Conservation (phyloP, 164 flowering plant species). For the Cinnamomum chago region DNA sequence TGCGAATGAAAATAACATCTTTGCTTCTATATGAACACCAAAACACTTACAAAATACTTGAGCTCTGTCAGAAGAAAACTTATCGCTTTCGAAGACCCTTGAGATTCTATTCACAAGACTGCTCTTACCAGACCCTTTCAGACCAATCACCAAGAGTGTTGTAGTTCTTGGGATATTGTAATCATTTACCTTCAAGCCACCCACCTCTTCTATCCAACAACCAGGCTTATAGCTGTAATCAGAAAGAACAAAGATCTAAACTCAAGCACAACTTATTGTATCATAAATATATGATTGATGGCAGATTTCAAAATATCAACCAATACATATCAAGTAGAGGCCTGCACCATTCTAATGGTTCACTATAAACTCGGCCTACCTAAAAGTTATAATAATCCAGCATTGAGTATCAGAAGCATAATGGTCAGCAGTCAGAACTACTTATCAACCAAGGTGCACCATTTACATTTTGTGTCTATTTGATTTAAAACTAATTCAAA, state of each 20-base stretch:
- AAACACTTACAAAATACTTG: slow-evolving; percentile 62
- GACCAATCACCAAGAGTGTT: slow-evolving; percentile 63
- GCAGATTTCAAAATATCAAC: neutral
- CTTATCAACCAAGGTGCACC: too few species aligned
- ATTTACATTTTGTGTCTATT: too few species aligned
- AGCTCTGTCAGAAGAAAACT: slow-evolving; percentile 56
- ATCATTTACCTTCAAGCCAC: slow-evolving; percentile 31
- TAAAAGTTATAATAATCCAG: too few species aligned
- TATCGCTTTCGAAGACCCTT: slow-evolving; percentile 52
- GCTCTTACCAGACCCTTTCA: slow-evolving; percentile 83
- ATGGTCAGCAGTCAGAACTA: too few species aligned
- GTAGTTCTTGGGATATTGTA: slow-evolving; percentile 56
- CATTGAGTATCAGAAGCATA: too few species aligned
- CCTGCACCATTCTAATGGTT: neutral
- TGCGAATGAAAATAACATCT: too few species aligned
- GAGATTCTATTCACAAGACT: slow-evolving; percentile 73
- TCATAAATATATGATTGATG: too few species aligned
- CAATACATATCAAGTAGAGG: neutral
- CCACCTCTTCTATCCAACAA: slow-evolving; percentile 48
- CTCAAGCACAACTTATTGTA: neutral
- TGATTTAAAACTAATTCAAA: too few species aligned
- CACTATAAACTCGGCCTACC: too few species aligned
- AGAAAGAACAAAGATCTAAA: neutral
- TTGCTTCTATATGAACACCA: neutral
- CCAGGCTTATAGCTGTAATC: slow-evolving; percentile 66